Percentiles rank a stretch among this genome's conserved stretches.
Evolutionary conservation across 371 early-diverging fungal species (phyloP).

Genomic region (Apophysomyces ossiformis): DNA sequence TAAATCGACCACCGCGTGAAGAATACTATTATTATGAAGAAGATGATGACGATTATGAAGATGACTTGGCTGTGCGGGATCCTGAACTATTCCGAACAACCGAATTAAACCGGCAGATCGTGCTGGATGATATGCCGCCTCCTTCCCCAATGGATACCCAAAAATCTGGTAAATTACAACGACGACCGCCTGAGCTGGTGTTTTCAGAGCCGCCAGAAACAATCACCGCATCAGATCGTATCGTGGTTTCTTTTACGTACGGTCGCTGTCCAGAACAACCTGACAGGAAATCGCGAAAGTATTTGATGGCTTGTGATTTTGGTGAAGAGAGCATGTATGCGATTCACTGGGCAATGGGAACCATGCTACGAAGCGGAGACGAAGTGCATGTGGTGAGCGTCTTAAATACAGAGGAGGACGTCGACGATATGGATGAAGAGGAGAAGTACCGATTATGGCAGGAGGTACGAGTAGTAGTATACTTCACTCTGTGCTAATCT

Average conservation of each 20-base stretch:
- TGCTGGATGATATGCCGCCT: slow-evolving; percentile 32
- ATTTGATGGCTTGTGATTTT: slow-evolving; percentile 52
- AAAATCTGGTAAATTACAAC: slow-evolving; percentile 8
- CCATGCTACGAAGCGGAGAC: slow-evolving; percentile 57
- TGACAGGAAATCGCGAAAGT: slow-evolving; percentile 27
- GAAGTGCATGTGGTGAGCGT: slow-evolving; percentile 60
- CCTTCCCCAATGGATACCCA: slow-evolving; percentile 22
- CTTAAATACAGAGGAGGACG: slow-evolving; percentile 49
- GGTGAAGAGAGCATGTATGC: slow-evolving; percentile 53
- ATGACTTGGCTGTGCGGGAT: slow-evolving; percentile 52
- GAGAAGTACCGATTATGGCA: slow-evolving; percentile 44
- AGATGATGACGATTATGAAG: slow-evolving; percentile 55
- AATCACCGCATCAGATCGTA: slow-evolving; percentile 34
- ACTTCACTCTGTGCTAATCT: not conserved
- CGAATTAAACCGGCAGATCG: slow-evolving; percentile 50
- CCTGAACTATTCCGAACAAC: slow-evolving; percentile 53
- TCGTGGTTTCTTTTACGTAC: slow-evolving; percentile 44
- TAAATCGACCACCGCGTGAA: slow-evolving; percentile 14
- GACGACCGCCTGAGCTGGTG: slow-evolving; percentile 37
- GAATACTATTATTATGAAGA: slow-evolving; percentile 27
- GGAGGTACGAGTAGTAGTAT: slow-evolving; percentile 23
- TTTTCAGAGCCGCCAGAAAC: slow-evolving; percentile 47
- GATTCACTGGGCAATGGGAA: slow-evolving; percentile 53
- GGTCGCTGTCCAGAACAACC: slow-evolving; percentile 30
- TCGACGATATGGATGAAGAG: slow-evolving; percentile 39